A percentile compares a stretch with the other conserved stretches of the same genome.
phyloP scores from a whole-genome alignment of 257 asterid species.

The Solanum sitiens region DNA sequence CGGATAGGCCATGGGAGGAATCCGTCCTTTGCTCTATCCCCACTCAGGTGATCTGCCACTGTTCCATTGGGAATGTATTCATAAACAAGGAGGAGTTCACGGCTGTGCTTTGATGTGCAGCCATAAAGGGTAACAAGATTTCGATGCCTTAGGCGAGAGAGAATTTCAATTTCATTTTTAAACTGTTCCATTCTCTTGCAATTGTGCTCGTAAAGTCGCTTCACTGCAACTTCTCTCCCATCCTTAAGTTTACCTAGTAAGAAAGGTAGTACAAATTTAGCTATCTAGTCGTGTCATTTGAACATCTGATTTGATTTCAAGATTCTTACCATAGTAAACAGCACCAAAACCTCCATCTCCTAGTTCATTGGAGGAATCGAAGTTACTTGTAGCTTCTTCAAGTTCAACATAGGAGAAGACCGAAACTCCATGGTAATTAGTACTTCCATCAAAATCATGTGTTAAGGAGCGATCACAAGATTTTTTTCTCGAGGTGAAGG shows the following conservation, averaged over 20 bases:
- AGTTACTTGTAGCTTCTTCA: constrained; percentile 43
- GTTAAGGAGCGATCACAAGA: constrained; percentile 31
- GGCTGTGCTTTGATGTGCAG: constrained; percentile 61
- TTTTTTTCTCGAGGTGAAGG: constrained; percentile 23
- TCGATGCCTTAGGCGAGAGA: constrained; percentile 47
- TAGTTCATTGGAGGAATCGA: constrained; percentile 48
- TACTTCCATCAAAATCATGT: constrained; percentile 28
- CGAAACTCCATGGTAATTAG: constrained; percentile 37
- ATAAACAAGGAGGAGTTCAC: constrained; percentile 73
- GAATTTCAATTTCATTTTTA: constrained; percentile 60
- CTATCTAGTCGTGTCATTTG: not conserved
- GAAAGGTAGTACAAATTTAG: not conserved
- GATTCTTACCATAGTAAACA: constrained; percentile 57
- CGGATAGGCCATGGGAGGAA: constrained; percentile 49
- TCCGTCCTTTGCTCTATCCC: constrained; percentile 23
- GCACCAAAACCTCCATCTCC: constrained; percentile 87
- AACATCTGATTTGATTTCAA: not conserved
- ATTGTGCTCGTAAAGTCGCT: constrained; percentile 69
- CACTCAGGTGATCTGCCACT: constrained; percentile 63
- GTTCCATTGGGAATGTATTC: constrained; percentile 73
- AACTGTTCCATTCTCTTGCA: constrained; percentile 61
- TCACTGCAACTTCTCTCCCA: constrained; percentile 84
- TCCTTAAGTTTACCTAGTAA: constrained; percentile 54
- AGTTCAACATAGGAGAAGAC: constrained; percentile 58
- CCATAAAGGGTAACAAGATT: constrained; percentile 71